Conservation (phyloP, 805 yeast genomes). For the Yarrowia divulgata region DNA sequence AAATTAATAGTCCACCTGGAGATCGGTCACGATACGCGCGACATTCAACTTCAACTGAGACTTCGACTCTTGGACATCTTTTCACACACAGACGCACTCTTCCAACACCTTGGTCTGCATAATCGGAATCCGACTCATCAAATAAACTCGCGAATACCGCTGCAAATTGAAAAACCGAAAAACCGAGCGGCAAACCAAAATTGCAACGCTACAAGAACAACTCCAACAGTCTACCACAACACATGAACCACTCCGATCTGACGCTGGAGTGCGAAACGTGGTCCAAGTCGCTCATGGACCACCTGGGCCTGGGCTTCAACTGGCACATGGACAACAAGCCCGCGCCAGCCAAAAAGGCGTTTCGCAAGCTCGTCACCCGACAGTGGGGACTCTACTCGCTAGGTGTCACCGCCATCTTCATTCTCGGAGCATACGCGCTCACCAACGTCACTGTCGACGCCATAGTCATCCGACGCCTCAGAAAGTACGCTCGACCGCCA, state of each 20-base stretch:
- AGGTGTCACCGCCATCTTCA: constrained; percentile 27
- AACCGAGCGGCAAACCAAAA: neutral
- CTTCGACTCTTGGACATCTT: too few relatives aligned
- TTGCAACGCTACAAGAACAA: too few relatives aligned
- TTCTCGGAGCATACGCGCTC: constrained; percentile 23
- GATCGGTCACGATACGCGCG: constrained; percentile 3
- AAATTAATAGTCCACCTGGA: constrained; percentile 3
- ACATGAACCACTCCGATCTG: constrained; percentile 15
- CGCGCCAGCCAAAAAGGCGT: constrained; percentile 22
- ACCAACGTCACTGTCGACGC: constrained; percentile 23
- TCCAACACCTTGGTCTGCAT: constrained; percentile 1
- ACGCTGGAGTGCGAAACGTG: constrained; percentile 29
- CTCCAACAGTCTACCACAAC: neutral
- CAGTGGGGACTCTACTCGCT: constrained; percentile 33
- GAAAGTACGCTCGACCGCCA: constrained; percentile 38
- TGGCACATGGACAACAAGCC: constrained; percentile 39
- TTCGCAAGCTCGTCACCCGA: constrained; percentile 12
- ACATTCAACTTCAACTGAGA: neutral
- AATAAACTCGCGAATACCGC: constrained; percentile 22
- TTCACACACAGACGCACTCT: neutral
- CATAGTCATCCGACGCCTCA: constrained; percentile 21
- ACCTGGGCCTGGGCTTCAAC: constrained; percentile 36
- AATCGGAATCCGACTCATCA: constrained; percentile 8
- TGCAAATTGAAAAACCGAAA: constrained; percentile 14
- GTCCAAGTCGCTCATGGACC: constrained; percentile 33